A percentile compares a stretch with the other conserved stretches of the same genome.
Evolutionary conservation across 2,329 filamentous ascomycete genomes (phyloP).

Genomic region (Didymella glomerata): DNA sequence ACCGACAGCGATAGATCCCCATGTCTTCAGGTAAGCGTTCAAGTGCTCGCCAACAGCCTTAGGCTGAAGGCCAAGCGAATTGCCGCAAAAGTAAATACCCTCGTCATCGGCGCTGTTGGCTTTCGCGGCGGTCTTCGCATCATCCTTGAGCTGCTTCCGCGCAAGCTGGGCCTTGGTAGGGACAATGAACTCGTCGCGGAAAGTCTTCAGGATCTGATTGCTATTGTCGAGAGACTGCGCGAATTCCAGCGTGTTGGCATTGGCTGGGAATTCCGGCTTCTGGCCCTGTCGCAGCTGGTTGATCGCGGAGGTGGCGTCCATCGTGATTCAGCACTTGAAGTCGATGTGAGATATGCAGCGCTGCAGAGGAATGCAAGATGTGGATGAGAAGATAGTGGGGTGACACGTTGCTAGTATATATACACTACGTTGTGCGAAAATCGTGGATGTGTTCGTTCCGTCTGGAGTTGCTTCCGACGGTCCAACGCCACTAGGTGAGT

Average conservation of each 20-base stretch:
- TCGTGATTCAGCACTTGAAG: slow-evolving; percentile 25
- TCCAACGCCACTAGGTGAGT: slow-evolving; percentile 8
- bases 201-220: slow-evolving; percentile 47
- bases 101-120: slow-evolving; percentile 51
- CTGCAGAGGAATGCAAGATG: slow-evolving; percentile 1
- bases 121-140: slow-evolving; percentile 39
- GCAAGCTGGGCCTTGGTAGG: slow-evolving; percentile 77
- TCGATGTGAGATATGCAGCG: slow-evolving; percentile 4
- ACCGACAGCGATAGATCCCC: slow-evolving; percentile 82
- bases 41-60: slow-evolving; percentile 71
- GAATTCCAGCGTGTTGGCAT: slow-evolving; percentile 36
- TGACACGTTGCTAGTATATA: slow-evolving; percentile 21
- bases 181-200: slow-evolving; percentile 75
- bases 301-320: slow-evolving; percentile 38
- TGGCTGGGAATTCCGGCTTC: slow-evolving; percentile 40
- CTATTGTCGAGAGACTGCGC: slow-evolving; percentile 40
- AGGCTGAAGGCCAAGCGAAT: slow-evolving; percentile 86
- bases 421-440: slow-evolving; percentile 27
- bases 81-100: slow-evolving; percentile 84
- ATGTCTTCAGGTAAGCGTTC: slow-evolving; percentile 77
- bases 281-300: slow-evolving; percentile 40
- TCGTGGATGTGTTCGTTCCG: slow-evolving; percentile 20
- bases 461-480: slow-evolving; percentile 14
- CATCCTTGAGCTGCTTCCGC: slow-evolving; percentile 61
- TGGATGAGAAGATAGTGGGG: slow-evolving; percentile 7